These are phyloP conservation scores for Chloris gayana DNA, from an alignment of 176 grass and related monocot genomes.

Conservation along the genomic window DNA sequence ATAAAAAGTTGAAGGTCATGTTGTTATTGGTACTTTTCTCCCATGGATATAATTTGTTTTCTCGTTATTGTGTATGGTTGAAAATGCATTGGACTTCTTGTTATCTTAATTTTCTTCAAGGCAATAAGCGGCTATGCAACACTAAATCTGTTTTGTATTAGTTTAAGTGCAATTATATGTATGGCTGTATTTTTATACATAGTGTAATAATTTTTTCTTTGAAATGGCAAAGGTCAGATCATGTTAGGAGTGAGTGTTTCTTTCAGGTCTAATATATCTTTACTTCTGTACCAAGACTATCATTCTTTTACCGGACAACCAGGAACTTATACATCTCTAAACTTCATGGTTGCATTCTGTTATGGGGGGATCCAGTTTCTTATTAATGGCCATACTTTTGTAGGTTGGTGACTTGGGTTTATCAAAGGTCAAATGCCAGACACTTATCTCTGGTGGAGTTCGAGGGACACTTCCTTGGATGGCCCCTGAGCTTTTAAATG, in stretches of 20 bases:
- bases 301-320: conserved; percentile 8
- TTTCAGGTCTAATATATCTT: conserved; percentile 17
- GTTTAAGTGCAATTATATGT: not conserved
- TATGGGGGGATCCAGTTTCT: not conserved
- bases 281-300: not conserved
- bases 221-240: not conserved
- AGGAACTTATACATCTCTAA: not conserved
- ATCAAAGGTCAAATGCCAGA: conserved; percentile 95
- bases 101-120: conserved; percentile 4
- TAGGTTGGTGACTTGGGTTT: conserved; percentile 98
- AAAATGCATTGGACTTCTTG: not conserved
- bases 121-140: not conserved
- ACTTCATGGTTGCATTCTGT: not conserved
- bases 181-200: not conserved
- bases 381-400: conserved; percentile 32
- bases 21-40: not conserved
- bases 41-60: not conserved
- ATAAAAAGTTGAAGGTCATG: not conserved
- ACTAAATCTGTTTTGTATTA: not conserved
- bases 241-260: not conserved
- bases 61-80: not conserved
- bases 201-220: not conserved
- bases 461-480: conserved; percentile 99
- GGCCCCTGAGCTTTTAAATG: conserved; percentile 92
- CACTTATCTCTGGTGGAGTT: conserved; percentile 92